phyloP scores from a whole-genome alignment of 2,329 filamentous ascomycete species.

The Boeremia lycopersici region DNA sequence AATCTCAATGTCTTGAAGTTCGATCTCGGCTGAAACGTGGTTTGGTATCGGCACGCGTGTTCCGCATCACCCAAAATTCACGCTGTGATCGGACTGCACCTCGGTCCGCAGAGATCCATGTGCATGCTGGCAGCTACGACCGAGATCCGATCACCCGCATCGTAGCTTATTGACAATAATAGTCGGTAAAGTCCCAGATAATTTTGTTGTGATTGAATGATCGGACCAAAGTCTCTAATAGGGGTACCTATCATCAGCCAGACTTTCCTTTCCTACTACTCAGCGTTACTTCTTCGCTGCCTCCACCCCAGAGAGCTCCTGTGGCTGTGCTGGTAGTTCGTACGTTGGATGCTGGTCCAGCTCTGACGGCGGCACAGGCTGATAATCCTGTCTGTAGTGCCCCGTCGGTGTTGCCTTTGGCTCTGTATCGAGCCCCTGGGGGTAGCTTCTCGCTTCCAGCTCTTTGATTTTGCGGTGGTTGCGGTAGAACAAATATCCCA shows the following conservation, averaged over 20 bases:
- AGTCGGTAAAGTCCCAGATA: background rate
- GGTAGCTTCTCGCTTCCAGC: background rate
- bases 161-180: background rate
- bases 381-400: background rate
- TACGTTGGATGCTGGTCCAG: background rate
- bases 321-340: background rate
- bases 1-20: background rate
- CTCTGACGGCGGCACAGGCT: background rate
- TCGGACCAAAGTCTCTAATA: background rate
- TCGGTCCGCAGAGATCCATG: background rate
- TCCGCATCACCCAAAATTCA: background rate
- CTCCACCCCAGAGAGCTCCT: background rate
- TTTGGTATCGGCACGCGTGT: conserved; percentile 9
- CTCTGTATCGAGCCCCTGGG: background rate
- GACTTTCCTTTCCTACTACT: background rate
- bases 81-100: background rate
- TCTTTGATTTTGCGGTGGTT: conserved; percentile 5
- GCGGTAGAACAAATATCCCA: conserved; percentile 6
- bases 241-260: background rate
- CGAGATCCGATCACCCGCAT: background rate
- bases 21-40: background rate
- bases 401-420: background rate
- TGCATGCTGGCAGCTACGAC: background rate
- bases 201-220: background rate
- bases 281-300: background rate